Conservation (phyloP, 208 protist genomes). For the Trichomonas tenax region DNA sequence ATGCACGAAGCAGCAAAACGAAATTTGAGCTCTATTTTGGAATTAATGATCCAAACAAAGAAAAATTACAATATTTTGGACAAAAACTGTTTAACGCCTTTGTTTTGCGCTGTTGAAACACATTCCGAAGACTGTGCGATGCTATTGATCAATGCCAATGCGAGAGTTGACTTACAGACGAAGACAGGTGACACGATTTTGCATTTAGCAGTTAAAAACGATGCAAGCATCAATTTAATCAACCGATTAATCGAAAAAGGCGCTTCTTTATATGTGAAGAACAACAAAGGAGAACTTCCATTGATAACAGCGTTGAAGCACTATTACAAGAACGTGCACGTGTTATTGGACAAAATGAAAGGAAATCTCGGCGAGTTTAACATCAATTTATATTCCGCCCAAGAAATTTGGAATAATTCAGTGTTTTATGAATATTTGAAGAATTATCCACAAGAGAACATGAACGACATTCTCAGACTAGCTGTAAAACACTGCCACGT, state of each 20-base stretch:
- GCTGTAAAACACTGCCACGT: neutral
- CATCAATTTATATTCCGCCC: neutral
- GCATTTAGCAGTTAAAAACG: neutral
- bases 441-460: neutral
- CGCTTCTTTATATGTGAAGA: neutral
- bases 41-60: neutral
- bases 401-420: neutral
- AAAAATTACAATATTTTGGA: neutral
- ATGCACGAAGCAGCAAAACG: neutral
- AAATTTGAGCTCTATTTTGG: neutral
- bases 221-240: neutral
- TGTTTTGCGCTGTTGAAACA: neutral
- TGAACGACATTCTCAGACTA: neutral
- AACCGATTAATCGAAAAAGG: neutral
- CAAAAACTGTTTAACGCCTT: neutral
- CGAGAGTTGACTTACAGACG: neutral
- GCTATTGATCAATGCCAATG: neutral
- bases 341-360: neutral
- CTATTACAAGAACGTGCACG: neutral
- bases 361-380: neutral
- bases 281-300: neutral
- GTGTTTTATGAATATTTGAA: neutral
- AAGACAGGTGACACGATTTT: neutral
- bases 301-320: neutral
- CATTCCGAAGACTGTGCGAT: neutral